Conservation (phyloP, 2,329 filamentous ascomycete genomes). For the Penicillium hordei region DNA sequence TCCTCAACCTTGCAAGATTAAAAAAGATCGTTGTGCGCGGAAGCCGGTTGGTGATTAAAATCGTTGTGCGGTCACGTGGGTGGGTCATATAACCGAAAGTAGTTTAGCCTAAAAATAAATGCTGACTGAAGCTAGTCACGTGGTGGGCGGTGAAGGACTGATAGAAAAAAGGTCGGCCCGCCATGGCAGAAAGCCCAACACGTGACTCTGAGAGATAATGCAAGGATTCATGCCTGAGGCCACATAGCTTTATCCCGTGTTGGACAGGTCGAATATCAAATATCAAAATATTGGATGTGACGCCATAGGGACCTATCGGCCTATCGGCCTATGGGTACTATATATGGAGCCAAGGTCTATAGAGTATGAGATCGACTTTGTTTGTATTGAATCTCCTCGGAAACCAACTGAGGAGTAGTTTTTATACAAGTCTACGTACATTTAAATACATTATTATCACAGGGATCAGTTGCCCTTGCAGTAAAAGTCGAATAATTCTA, state of each 20-base stretch:
- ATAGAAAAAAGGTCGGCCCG: neutral
- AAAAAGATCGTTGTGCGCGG: slow-evolving; percentile 28
- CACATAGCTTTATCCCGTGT: neutral
- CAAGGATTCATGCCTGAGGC: slow-evolving; percentile 1
- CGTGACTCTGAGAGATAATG: neutral
- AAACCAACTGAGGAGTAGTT: slow-evolving; percentile 17
- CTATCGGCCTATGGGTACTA: slow-evolving; percentile 2
- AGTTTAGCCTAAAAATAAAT: neutral
- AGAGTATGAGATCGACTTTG: slow-evolving; percentile 15
- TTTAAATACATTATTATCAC: slow-evolving; percentile 13
- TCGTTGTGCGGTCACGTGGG: slow-evolving; percentile 44
- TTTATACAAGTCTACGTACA: neutral
- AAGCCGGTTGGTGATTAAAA: slow-evolving; percentile 36
- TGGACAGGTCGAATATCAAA: slow-evolving; percentile 6
- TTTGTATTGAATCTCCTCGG: slow-evolving; percentile 18
- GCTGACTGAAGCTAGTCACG: neutral
- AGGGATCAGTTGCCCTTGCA: slow-evolving; percentile 22
- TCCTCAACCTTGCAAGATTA: slow-evolving; percentile 56
- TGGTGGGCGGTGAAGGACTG: neutral
- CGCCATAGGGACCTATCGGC: slow-evolving; percentile 7
- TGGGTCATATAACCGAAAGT: neutral
- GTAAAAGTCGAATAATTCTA: slow-evolving; percentile 8
- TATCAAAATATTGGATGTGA: neutral
- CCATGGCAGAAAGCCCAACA: neutral
- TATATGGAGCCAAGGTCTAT: slow-evolving; percentile 9